Conservation (phyloP, 1,284 basidiomycete species). For the Coniferiporia weirii region DNA sequence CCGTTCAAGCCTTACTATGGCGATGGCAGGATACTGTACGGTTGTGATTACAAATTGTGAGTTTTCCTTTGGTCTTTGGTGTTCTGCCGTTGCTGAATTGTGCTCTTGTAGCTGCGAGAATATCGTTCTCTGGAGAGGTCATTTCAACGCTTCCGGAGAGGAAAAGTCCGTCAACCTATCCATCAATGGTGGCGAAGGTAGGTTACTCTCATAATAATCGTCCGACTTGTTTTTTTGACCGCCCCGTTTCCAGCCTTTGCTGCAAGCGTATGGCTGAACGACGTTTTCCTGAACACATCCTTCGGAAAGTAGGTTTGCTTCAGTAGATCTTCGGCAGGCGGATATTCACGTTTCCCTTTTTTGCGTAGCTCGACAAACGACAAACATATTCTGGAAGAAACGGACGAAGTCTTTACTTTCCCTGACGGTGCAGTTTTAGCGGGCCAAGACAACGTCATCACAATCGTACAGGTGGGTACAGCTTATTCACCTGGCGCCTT, state of each 20-base stretch:
- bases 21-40: constrained; percentile 67
- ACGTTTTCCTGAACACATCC: constrained; percentile 63
- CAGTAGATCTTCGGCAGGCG: not conserved
- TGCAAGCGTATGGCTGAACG: constrained; percentile 76
- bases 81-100: not conserved
- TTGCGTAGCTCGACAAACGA: constrained; percentile 50
- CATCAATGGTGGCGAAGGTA: constrained; percentile 76
- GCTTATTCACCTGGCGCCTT: not conserved
- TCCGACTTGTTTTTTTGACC: not conserved
- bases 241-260: constrained; percentile 51
- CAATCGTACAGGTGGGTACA: constrained; percentile 58
- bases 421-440: constrained; percentile 45
- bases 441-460: constrained; percentile 65
- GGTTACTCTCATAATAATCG: not conserved
- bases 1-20: constrained; percentile 65
- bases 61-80: constrained; percentile 21
- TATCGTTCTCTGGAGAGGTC: constrained; percentile 73
- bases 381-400: constrained; percentile 50
- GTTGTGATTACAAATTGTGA: constrained; percentile 79
- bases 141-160: constrained; percentile 56
- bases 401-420: constrained; percentile 59
- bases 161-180: constrained; percentile 63
- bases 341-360: constrained; percentile 28
- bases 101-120: constrained; percentile 60
- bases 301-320: constrained; percentile 55